Conservation (phyloP, 768 basidiomycete species). For the Naematelia aurantialba region DNA sequence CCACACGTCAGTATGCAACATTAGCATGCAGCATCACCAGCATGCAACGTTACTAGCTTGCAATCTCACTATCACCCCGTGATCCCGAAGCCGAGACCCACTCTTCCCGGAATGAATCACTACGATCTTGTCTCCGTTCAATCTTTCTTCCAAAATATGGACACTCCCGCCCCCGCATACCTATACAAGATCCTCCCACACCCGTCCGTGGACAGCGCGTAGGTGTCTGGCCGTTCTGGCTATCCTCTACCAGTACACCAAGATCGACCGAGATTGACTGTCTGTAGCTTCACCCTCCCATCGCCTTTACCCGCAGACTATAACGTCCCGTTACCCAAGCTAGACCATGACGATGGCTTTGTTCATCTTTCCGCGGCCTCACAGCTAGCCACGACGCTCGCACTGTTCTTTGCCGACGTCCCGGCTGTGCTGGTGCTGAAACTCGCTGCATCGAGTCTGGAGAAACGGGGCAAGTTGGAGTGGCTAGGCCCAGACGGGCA, state of each 20-base stretch:
- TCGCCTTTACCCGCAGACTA: slow-evolving; percentile 48
- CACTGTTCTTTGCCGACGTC: slow-evolving; percentile 52
- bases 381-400: slow-evolving; percentile 52
- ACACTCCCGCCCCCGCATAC: slow-evolving; percentile 28
- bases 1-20: no score
- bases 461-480: background rate
- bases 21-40: no score
- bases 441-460: background rate
- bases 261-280: background rate
- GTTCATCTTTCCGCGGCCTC: slow-evolving; percentile 55
- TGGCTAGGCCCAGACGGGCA: background rate
- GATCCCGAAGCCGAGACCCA: no score
- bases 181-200: slow-evolving; percentile 53
- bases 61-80: no score
- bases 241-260: no score
- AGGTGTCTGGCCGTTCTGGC: slow-evolving; percentile 1
- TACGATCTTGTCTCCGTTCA: background rate
- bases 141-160: background rate
- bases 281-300: slow-evolving; percentile 40
- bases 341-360: slow-evolving; percentile 55
- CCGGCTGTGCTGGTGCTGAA: slow-evolving; percentile 19
- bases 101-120: no score
- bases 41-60: no score
- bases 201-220: slow-evolving; percentile 42
- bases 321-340: slow-evolving; percentile 51